These are phyloP conservation scores for Rosellinia necatrix DNA, from an alignment of 2,329 filamentous ascomycete species.

Conservation along the genomic window DNA sequence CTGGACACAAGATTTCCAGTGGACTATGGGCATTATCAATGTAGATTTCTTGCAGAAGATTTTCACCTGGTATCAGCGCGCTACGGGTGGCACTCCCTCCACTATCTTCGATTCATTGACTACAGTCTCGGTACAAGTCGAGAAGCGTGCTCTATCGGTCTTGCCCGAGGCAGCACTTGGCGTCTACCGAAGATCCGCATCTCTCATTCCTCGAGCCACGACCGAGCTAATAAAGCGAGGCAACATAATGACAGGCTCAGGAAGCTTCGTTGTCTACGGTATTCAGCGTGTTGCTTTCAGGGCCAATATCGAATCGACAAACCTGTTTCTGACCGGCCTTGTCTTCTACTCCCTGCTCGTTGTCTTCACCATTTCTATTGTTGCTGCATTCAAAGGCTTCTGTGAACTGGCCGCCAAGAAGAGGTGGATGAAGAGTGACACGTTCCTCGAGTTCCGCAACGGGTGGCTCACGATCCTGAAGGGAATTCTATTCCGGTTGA, in stretches of 20 bases:
- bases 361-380: conserved; percentile 68
- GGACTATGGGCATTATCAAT: conserved; percentile 88
- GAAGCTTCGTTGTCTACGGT: conserved; percentile 65
- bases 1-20: conserved; percentile 92
- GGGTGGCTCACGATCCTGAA: conserved; percentile 85
- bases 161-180: conserved; percentile 40
- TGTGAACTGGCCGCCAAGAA: conserved; percentile 73
- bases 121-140: conserved; percentile 73
- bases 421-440: conserved; percentile 77
- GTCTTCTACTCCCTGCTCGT: conserved; percentile 82
- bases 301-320: conserved; percentile 77
- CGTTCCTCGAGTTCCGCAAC: conserved; percentile 84
- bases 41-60: conserved; percentile 78
- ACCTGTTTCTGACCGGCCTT: conserved; percentile 83
- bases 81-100: conserved; percentile 79
- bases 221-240: conserved; percentile 51
- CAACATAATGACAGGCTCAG: conserved; percentile 48
- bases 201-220: conserved; percentile 38
- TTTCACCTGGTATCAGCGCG: conserved; percentile 86
- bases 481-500: conserved; percentile 82
- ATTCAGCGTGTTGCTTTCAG: conserved; percentile 84
- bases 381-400: conserved; percentile 74
- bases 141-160: conserved; percentile 53
- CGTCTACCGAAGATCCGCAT: conserved; percentile 38
- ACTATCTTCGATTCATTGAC: conserved; percentile 72